phyloP scores from a whole-genome alignment of 2,329 filamentous ascomycete species.

The Lecanicillium sp. region DNA sequence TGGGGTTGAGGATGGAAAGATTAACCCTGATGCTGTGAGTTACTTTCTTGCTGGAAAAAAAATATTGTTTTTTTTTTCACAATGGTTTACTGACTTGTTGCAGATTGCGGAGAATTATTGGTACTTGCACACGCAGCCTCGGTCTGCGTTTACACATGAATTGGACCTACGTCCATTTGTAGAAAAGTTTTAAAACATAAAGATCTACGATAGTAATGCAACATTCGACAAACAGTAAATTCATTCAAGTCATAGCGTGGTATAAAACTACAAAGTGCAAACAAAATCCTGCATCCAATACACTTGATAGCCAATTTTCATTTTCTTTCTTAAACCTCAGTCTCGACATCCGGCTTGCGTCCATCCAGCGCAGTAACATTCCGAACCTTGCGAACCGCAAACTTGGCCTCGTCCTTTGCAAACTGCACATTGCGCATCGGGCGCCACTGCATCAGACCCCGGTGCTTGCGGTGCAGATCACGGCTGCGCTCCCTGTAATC shows the following conservation, averaged over 20 bases:
- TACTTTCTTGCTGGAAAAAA: neutral
- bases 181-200: constrained; percentile 65
- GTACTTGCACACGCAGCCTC: constrained; percentile 73
- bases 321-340: constrained; percentile 44
- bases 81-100: constrained; percentile 6
- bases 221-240: neutral
- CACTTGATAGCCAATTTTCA: neutral
- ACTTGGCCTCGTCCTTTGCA: constrained; percentile 79
- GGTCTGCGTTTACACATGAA: constrained; percentile 74
- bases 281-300: no score
- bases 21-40: constrained; percentile 66
- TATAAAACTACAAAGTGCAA: no score
- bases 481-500: constrained; percentile 61
- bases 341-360: constrained; percentile 82
- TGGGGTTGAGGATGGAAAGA: constrained; percentile 50
- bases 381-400: constrained; percentile 66
- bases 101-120: constrained; percentile 85
- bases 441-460: constrained; percentile 92
- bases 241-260: neutral
- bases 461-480: constrained; percentile 75
- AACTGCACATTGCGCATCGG: constrained; percentile 81
- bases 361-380: constrained; percentile 72
- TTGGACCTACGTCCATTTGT: constrained; percentile 72
- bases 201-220: no score
- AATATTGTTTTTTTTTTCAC: neutral